Percentiles rank a stretch among this genome's conserved stretches.
Conservation (phyloP, 805 yeast genomes). For the Metschnikowia dekortorum region DNA sequence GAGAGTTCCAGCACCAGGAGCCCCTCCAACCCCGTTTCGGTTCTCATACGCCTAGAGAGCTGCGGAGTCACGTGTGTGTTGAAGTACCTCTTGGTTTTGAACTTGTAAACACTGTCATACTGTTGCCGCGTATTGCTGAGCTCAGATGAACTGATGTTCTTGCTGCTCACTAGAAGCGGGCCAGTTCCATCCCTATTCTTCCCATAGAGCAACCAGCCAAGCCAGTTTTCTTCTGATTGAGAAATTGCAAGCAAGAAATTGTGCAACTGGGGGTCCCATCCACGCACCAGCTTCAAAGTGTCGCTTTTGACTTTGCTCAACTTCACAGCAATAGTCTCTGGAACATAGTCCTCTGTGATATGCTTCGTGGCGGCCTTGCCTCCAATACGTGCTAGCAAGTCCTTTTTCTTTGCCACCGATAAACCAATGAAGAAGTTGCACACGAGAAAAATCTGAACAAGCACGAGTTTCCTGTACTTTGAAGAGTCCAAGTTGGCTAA, state of each 20-base stretch:
- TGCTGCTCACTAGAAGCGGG: constrained; percentile 23
- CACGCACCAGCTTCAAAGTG: constrained; percentile 18
- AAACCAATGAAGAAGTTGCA: constrained; percentile 29
- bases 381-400: constrained; percentile 18
- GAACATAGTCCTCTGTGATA: constrained; percentile 29
- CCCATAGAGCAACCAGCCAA: constrained; percentile 38
- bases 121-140: constrained; percentile 17
- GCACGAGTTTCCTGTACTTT: constrained; percentile 23
- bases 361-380: constrained; percentile 33
- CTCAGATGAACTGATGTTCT: constrained; percentile 19
- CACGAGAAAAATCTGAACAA: constrained; percentile 30
- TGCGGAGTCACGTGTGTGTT: constrained; percentile 41
- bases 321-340: constrained; percentile 20
- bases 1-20: constrained; percentile 9
- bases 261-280: constrained; percentile 24
- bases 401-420: constrained; percentile 19
- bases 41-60: constrained; percentile 37
- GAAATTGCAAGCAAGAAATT: constrained; percentile 25
- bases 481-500: constrained; percentile 24
- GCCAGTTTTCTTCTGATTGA: constrained; percentile 32
- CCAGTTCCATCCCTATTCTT: constrained; percentile 28
- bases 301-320: constrained; percentile 26
- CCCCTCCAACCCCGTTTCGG: constrained; percentile 27
- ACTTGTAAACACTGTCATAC: constrained; percentile 21
- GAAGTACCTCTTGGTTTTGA: constrained; percentile 35